Conservation (phyloP, 805 yeast genomes). For the Pichia nanzhaoensis region DNA sequence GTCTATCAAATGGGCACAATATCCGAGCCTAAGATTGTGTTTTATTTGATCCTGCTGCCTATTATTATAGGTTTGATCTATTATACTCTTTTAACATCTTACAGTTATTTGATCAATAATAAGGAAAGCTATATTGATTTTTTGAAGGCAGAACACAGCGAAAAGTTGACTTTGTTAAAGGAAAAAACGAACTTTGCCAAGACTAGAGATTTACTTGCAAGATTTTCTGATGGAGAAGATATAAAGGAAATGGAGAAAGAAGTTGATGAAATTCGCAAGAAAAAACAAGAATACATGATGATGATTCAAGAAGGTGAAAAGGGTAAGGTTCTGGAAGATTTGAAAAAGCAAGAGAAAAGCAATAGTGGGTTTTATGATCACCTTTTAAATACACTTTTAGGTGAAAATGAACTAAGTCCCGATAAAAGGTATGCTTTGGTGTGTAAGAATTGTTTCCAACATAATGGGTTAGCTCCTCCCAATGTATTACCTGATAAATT, state of each 20-base stretch:
- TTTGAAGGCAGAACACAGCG: constrained; percentile 30
- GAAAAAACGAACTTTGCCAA: constrained; percentile 64
- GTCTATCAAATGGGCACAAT: constrained; percentile 8
- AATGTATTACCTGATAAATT: constrained; percentile 46
- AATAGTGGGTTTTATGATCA: constrained; percentile 27
- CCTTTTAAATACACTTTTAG: constrained; percentile 39
- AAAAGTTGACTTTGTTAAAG: constrained; percentile 30
- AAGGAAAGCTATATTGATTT: constrained; percentile 22
- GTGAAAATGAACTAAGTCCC: constrained; percentile 58
- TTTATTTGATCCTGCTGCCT: constrained; percentile 13
- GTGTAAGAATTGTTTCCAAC: constrained; percentile 56
- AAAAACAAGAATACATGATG: constrained; percentile 34
- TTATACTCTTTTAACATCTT: constrained; percentile 14
- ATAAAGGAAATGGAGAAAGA: constrained; percentile 33
- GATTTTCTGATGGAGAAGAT: constrained; percentile 53
- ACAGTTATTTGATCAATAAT: constrained; percentile 17
- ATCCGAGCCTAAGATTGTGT: constrained; percentile 3
- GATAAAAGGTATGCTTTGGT: constrained; percentile 64
- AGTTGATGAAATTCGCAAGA: constrained; percentile 37
- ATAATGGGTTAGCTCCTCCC: constrained; percentile 80
- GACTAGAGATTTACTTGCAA: constrained; percentile 64
- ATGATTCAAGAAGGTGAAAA: constrained; percentile 27
- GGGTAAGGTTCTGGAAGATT: constrained; percentile 12
- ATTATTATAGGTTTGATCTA: constrained; percentile 13
- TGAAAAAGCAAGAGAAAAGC: constrained; percentile 12